These are phyloP conservation scores for Myochromella boudieri DNA, from an alignment of 768 basidiomycete species.

Conservation along the genomic window DNA sequence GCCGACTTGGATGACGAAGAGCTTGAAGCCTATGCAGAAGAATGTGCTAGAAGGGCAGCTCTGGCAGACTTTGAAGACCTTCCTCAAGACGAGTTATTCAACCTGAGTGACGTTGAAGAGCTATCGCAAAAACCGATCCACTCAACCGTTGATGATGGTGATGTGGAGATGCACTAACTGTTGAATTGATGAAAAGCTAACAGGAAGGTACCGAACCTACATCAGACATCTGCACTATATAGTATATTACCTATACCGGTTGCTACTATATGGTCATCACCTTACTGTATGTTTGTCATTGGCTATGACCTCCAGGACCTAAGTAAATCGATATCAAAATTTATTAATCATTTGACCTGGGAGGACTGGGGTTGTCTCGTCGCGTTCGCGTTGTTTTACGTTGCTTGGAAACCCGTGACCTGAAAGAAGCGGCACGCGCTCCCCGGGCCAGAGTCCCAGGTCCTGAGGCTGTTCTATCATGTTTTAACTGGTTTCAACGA, in stretches of 20 bases:
- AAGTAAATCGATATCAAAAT: too few relatives aligned
- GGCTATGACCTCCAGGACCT: too few relatives aligned
- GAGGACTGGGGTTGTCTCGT: too few relatives aligned
- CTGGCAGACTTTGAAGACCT: slow-evolving; percentile 50
- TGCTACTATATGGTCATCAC: too few relatives aligned
- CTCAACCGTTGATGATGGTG: slow-evolving; percentile 12
- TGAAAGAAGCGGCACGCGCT: too few relatives aligned
- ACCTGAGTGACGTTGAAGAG: slow-evolving; percentile 33
- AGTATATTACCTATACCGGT: too few relatives aligned
- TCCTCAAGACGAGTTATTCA: slow-evolving; percentile 39
- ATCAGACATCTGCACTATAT: too few relatives aligned
- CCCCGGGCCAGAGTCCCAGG: too few relatives aligned
- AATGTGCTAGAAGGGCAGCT: slow-evolving; percentile 38
- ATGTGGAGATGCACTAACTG: slow-evolving; percentile 24
- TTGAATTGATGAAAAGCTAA: background rate
- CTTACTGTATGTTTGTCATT: too few relatives aligned
- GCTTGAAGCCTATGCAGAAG: slow-evolving; percentile 58
- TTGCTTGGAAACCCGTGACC: background rate
- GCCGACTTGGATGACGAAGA: slow-evolving; percentile 58
- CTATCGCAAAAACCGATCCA: background rate
- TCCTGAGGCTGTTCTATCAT: too few relatives aligned
- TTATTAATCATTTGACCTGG: too few relatives aligned
- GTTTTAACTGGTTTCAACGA: too few relatives aligned
- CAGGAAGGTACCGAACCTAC: background rate
- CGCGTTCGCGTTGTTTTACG: slow-evolving; percentile 8